Conservation (phyloP, 345 rosid genomes). For the Fremontodendron californicum region DNA sequence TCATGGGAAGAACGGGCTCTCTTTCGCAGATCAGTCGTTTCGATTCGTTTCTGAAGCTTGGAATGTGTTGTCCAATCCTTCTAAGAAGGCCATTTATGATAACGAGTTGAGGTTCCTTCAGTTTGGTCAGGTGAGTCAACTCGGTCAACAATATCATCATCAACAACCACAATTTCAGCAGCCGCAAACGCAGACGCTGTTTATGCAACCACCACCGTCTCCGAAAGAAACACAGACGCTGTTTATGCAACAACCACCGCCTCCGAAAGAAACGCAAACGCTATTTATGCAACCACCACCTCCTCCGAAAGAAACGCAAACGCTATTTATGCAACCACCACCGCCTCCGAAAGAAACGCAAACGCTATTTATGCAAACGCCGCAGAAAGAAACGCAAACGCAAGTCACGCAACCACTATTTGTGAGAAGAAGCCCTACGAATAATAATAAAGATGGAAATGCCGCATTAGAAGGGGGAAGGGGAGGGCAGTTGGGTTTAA, state of each 20-base stretch:
- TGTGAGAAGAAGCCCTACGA: slow-evolving; percentile 13
- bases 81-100: slow-evolving; percentile 69
- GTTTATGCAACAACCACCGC: background rate
- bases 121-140: slow-evolving; percentile 37
- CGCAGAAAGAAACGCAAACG: background rate
- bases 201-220: background rate
- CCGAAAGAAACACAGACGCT: background rate
- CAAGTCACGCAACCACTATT: background rate
- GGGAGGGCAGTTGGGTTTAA: slow-evolving; percentile 29
- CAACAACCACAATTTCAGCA: slow-evolving; percentile 11
- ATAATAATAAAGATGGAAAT: background rate
- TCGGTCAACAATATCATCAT: slow-evolving; percentile 18
- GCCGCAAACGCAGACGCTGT: slow-evolving; percentile 13
- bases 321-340: background rate
- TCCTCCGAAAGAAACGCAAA: background rate
- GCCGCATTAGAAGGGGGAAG: slow-evolving; percentile 18
- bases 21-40: slow-evolving; percentile 75
- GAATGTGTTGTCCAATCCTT: slow-evolving; percentile 64
- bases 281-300: background rate
- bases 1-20: slow-evolving; percentile 54
- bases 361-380: background rate
- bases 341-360: background rate
- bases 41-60: slow-evolving; percentile 76
- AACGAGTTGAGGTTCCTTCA: slow-evolving; percentile 64
- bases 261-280: background rate